phyloP scores from a whole-genome alignment of 768 basidiomycete species.

The Hygrocybe punicea region DNA sequence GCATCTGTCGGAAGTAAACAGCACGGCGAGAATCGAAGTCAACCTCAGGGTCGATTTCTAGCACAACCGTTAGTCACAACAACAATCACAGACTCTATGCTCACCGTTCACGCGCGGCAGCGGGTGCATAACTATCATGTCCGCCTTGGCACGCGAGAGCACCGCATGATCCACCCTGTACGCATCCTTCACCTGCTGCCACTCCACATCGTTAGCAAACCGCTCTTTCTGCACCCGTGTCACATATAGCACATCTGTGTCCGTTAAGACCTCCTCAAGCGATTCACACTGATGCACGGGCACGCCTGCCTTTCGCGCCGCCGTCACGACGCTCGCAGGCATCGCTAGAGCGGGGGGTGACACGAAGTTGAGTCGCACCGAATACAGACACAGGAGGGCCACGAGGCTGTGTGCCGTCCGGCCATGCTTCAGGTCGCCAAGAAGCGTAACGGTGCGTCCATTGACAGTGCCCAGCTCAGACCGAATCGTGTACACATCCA shows the following conservation, averaged over 20 bases:
- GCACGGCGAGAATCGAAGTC: conserved; percentile 94
- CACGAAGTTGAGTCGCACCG: conserved; percentile 93
- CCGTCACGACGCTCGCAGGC: conserved; percentile 80
- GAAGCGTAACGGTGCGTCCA: conserved; percentile 85
- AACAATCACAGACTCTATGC: conserved; percentile 15
- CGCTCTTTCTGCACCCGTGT: conserved; percentile 96
- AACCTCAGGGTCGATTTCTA: conserved; percentile 98
- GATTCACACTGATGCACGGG: conserved; percentile 76
- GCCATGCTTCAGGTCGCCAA: conserved; percentile 97
- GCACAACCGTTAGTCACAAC: neutral
- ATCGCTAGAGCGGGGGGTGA: conserved; percentile 82
- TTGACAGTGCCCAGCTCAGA: conserved; percentile 98
- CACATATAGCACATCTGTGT: conserved; percentile 96
- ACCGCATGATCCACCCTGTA: conserved; percentile 94
- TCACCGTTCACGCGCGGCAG: conserved; percentile 85
- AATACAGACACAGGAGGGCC: conserved; percentile 85
- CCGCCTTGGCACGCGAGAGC: conserved; percentile 87
- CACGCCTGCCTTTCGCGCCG: conserved; percentile 80
- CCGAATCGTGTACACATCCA: conserved; percentile 92
- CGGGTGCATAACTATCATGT: conserved; percentile 99
- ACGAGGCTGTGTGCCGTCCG: conserved; percentile 97
- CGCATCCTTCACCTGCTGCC: conserved; percentile 86
- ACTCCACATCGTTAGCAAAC: conserved; percentile 76
- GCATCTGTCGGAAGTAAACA: conserved; percentile 98
- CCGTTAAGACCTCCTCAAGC: conserved; percentile 86